A percentile compares a stretch with the other conserved stretches of the same genome.
Conservation (phyloP, 2,329 filamentous ascomycete species). For the Microsporum audouinii region DNA sequence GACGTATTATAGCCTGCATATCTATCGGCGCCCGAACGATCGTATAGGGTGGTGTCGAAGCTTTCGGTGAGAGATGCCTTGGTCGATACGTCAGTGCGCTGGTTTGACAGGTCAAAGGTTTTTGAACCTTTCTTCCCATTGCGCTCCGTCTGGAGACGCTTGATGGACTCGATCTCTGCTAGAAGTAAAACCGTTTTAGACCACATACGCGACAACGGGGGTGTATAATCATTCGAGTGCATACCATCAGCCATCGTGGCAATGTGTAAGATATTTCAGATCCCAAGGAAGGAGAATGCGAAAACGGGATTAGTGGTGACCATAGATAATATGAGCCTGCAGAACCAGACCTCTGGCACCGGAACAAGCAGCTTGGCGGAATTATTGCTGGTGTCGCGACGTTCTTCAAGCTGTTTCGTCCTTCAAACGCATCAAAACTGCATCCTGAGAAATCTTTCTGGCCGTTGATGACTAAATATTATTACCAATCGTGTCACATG, state of each 20-base stretch:
- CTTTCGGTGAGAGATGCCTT: constrained; percentile 81
- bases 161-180: constrained; percentile 79
- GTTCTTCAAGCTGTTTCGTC: background rate
- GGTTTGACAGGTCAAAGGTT: constrained; percentile 64
- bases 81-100: constrained; percentile 71
- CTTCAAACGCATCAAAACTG: background rate
- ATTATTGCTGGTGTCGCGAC: background rate
- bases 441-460: background rate
- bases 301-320: background rate
- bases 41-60: constrained; percentile 83
- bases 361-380: background rate
- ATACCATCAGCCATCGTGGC: constrained; percentile 36
- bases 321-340: background rate
- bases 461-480: background rate
- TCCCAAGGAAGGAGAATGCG: background rate
- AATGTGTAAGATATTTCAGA: background rate
- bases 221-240: constrained; percentile 3
- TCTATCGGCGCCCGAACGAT: constrained; percentile 63
- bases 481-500: background rate
- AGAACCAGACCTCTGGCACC: background rate
- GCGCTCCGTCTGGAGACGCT: constrained; percentile 83
- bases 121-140: constrained; percentile 76
- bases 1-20: constrained; percentile 86
- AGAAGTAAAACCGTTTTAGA: constrained; percentile 1
- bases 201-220: background rate